Base-by-base conservation (phyloP, 1,284 basidiomycete species). In the Sanghuangporus weigelae region DNA sequence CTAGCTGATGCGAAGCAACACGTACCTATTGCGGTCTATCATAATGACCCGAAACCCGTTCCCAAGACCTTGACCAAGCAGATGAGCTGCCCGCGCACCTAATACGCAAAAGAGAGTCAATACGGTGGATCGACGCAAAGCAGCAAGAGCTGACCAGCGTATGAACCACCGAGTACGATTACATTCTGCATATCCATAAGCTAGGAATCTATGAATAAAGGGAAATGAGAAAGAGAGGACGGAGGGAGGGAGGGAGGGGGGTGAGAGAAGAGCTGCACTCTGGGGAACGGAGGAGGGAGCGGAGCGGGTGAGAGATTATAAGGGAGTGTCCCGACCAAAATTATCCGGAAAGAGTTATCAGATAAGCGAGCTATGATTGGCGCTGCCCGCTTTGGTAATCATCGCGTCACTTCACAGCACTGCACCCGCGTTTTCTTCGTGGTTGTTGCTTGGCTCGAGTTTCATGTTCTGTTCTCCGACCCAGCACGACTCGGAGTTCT, bases 21-120 rank as follows among this genome's bases (percentile, higher is more conserved):
- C 80, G 63, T 69, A 86, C 76, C 84, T 82, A 69, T 91, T 90
- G 61, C 88, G 76, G 69, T 92, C 89, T 48, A 91, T 78, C n/a
- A 87, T 75, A n/a, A 91, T 79, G 42, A 91, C 78, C 50, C 82
- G 78, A 84, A 86, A 90, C 31, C 76, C 82, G 21, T 75, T 70
- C 2, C 89, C 87, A 26, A 91, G 74, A 39, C 74, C 75, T 36
- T 81, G 74, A 10, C 84, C 80, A 44, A 92, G 80, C 21, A 86
- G 67, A 62, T 82, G 81, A 7, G 84, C 83, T 0, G 86, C 87
- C 59, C 80, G 79, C 23, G 75, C 73, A 57, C 81, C 81, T 49
- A 46, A 54, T 49, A 49, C 44, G 59, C 44, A 4, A 62, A 65
- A 6, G 36, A 64, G 35, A 21, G 49, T 35, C 50, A 51, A 3